Percentiles rank a stretch among this genome's conserved stretches.
phyloP scores from a whole-genome alignment of 1,284 basidiomycete species.

The Pyrrhoderma noxium region DNA sequence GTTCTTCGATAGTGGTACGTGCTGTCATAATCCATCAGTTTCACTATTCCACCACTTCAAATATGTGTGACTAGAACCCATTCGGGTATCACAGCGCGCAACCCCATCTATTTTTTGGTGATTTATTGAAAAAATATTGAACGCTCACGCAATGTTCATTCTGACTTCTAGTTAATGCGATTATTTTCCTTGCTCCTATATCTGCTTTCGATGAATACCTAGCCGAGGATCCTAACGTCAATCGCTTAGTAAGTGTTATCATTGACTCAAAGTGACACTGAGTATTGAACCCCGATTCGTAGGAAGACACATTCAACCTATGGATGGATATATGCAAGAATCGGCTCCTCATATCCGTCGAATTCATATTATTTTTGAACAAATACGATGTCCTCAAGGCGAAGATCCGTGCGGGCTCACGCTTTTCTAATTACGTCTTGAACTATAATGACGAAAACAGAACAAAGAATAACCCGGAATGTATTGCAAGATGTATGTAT shows the following conservation, averaged over 20 bases:
- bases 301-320: slow-evolving; percentile 24
- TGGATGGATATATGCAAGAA: slow-evolving; percentile 23
- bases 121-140: too few relatives aligned
- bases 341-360: slow-evolving; percentile 20
- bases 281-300: not conserved
- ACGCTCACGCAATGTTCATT: not conserved
- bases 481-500: slow-evolving; percentile 22
- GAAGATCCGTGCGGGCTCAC: slow-evolving; percentile 20
- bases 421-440: slow-evolving; percentile 22
- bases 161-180: slow-evolving; percentile 39
- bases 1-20: slow-evolving; percentile 55
- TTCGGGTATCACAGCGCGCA: too few relatives aligned
- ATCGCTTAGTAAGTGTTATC: slow-evolving; percentile 42
- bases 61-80: too few relatives aligned
- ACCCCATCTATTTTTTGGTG: too few relatives aligned
- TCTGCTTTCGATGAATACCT: slow-evolving; percentile 60
- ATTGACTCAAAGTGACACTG: not conserved
- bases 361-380: slow-evolving; percentile 24
- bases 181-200: slow-evolving; percentile 60
- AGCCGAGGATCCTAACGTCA: slow-evolving; percentile 48
- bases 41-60: too few relatives aligned
- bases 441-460: slow-evolving; percentile 21
- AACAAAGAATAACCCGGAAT: slow-evolving; percentile 19
- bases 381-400: slow-evolving; percentile 21
- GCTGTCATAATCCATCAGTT: not conserved